A percentile compares a stretch with the other conserved stretches of the same genome.
Conservation (phyloP, 805 yeast genomes). For the Yueomyces sp. region DNA sequence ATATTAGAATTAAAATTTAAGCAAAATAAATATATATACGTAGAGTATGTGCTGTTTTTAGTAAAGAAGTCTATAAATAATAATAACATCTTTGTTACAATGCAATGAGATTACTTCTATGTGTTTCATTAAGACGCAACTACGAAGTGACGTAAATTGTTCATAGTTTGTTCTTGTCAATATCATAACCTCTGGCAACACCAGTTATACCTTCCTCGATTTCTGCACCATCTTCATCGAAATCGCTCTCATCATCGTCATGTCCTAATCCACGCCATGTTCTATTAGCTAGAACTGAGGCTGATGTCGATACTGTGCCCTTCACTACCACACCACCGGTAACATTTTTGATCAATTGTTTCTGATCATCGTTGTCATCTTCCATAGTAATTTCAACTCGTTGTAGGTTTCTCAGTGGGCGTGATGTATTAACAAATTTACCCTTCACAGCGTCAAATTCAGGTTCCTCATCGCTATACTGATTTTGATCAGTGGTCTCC, state of each 20-base stretch:
- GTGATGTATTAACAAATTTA: constrained; percentile 46
- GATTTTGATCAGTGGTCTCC: constrained; percentile 4
- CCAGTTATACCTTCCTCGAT: constrained; percentile 79
- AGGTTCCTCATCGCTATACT: constrained; percentile 37
- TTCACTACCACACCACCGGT: constrained; percentile 50
- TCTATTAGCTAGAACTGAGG: constrained; percentile 55
- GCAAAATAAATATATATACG: no score
- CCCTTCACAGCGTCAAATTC: constrained; percentile 87
- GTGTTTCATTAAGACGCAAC: no score
- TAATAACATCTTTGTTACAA: no score
- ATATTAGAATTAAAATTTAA: no score
- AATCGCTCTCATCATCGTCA: constrained; percentile 39
- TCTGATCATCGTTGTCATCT: constrained; percentile 12
- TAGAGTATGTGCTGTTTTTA: no score
- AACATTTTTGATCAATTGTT: constrained; percentile 38
- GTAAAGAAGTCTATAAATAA: no score
- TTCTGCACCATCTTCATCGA: constrained; percentile 52
- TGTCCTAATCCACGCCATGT: constrained; percentile 88
- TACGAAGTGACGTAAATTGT: no score
- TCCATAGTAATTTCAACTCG: constrained; percentile 45
- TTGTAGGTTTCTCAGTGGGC: constrained; percentile 58
- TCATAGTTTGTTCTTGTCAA: constrained; percentile 14
- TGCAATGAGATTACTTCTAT: no score
- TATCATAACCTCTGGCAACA: constrained; percentile 75
- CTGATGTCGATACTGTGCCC: constrained; percentile 82